Evolutionary conservation across 2,329 filamentous ascomycete species (phyloP), one percentile per base, ranked within the genome.

Genomic region (Grosmannia penicillata): DNA sequence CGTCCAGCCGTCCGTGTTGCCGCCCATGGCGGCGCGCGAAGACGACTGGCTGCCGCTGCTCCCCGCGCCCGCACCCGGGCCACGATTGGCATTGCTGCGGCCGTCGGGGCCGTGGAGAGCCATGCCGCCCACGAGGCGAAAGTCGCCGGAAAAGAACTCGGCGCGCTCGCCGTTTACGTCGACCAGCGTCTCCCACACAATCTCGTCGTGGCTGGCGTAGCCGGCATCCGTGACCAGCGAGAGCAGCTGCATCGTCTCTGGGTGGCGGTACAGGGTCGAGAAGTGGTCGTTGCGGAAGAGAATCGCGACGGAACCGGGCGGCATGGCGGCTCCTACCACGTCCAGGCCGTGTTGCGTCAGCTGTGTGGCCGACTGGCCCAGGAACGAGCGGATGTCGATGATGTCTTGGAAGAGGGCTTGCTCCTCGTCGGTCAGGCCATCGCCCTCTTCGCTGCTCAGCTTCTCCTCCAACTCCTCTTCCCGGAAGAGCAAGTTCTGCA

Each of bases 201-300:
- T 77, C 54, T 96, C 89, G 14, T 86, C 80, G 48, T 95, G 85
- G 9, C 69, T 72, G 10, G 81, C 78, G 52, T 93, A 98, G 1
- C 91, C 91, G 21, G 85, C 82, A 53, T 98, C 91, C 0, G 91
- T 96, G 13, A 98, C 86, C 4, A 98, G 63, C 0, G 82, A 85
- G 45, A 89, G 72, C 1, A 96, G 67, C 47, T 82, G 71, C 29
- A 75, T 67, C 1, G 78, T 84, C 32, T 77, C 64, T 0, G 89
- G 85, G 49, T 96, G 85, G 43, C 87, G 84, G 58, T 93, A 94
- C 0, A 98, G 58, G 0, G 89, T 96, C 30, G 85, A 86, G 53
- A 98, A 98, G 55, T 98, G 91, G 52, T 98, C 89, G 50, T 98
- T 98, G 21, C 91, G 75, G 62, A 98, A 98, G 2, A 98, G 60